Evolutionary conservation across 1,284 basidiomycete species (phyloP).

Genomic region (Afroboletus lepidellus): DNA sequence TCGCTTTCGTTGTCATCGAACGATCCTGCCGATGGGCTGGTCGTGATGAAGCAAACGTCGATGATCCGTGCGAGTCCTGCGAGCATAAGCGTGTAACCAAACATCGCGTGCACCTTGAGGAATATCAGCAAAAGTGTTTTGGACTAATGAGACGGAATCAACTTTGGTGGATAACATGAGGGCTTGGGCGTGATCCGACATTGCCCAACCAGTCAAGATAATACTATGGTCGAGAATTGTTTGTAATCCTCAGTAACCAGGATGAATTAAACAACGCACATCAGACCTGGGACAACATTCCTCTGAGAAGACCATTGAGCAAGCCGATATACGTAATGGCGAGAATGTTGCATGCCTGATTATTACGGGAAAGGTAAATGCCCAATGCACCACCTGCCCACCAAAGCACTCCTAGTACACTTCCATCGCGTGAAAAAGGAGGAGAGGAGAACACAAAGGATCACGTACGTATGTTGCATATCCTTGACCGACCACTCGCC

Average conservation of each 20-base stretch:
- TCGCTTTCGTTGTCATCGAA: conserved; percentile 55
- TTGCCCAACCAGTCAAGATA: conserved; percentile 91
- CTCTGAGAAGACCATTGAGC: conserved; percentile 42
- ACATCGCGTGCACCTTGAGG: conserved; percentile 77
- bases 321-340: not conserved
- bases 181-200: conserved; percentile 88
- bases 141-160: conserved; percentile 1
- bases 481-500: conserved; percentile 85
- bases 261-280: conserved; percentile 49
- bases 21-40: conserved; percentile 31
- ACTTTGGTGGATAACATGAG: conserved; percentile 84
- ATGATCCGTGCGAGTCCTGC: conserved; percentile 83
- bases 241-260: conserved; percentile 5
- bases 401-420: not conserved
- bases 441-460: not conserved
- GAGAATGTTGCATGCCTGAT: conserved; percentile 47
- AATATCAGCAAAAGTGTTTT: conserved; percentile 9
- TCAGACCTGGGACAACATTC: conserved; percentile 79
- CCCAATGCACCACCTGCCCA: not conserved
- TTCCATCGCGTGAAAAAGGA: conserved; percentile 39
- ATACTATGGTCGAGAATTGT: conserved; percentile 47
- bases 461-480: conserved; percentile 86
- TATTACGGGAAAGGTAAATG: conserved; percentile 73
- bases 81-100: conserved; percentile 84
- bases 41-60: conserved; percentile 80